Base-by-base conservation (phyloP, 2,329 filamentous ascomycete species). In the Ceratocystis cubensis region DNA sequence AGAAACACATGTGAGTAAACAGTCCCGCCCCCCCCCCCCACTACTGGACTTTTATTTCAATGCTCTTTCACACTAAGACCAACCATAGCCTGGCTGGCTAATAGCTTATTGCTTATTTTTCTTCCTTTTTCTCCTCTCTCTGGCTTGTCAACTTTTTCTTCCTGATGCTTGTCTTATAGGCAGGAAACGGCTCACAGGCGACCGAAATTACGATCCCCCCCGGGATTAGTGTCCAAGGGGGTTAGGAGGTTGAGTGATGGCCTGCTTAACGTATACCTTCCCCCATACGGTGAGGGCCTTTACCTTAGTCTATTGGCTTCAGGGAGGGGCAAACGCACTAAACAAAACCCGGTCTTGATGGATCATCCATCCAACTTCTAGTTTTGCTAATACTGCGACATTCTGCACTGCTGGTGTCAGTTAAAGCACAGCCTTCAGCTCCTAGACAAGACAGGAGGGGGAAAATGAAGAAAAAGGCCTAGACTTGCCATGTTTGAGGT, bases 301-400 rank as follows among this genome's bases (percentile, higher is more conserved):
- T 25, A 1, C 25, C 22, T 53, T 22, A 13, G 22, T 53, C 48
- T 53, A 22, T 53, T 53, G 8, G 22, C 48, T 53, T 25, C 48
- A 13, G 20, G 25, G 48, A 25, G 48, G 15, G 48, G 10, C 20
- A 53, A 15, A 5, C 20, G 25, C 10, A 48, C 48, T 15, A 53
- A 15, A 15, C 48, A 53, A 28, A 25, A 28, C 17, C 48, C 22
- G 48, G 48, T 25, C 48, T 25, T 53, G 8, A 53, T 25, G 48
- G 48, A 53, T 53, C 22, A 53, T 22, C 20, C 22, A 10, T 20
- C 48, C 25, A 8, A n/a, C 48, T 53, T 53, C 22, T 53, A 53
- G 48, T 25, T 53, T 13, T 46, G 37, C 37, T 30, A 63, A 63
- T 63, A 45, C 61, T 28, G n/a, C 44, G 61, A 63, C 25, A 13